Evolutionary conservation across 1,284 basidiomycete species (phyloP).

Genomic region (Rhodotorula sp.): DNA sequence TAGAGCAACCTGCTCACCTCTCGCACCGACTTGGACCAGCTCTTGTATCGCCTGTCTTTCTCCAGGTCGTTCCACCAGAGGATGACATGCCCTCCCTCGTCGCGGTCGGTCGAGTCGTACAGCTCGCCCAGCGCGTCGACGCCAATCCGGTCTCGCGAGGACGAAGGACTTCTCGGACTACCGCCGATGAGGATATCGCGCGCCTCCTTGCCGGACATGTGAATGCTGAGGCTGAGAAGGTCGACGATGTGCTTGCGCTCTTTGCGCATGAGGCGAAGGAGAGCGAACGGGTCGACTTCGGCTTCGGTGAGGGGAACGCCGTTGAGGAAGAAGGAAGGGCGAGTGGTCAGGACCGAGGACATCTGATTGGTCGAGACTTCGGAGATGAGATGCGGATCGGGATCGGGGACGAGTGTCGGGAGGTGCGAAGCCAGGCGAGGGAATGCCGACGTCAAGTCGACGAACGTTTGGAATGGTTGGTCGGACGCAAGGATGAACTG

Average conservation of each 20-base stretch:
- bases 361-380: slow-evolving; percentile 62
- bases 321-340: slow-evolving; percentile 71
- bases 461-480: slow-evolving; percentile 62
- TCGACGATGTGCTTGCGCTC: slow-evolving; percentile 59
- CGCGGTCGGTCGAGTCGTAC: slow-evolving; percentile 83
- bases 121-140: slow-evolving; percentile 65
- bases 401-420: slow-evolving; percentile 50
- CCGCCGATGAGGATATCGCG: slow-evolving; percentile 60
- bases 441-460: slow-evolving; percentile 77
- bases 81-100: slow-evolving; percentile 69
- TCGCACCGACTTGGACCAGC: slow-evolving; percentile 32
- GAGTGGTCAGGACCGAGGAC: slow-evolving; percentile 6
- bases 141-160: slow-evolving; percentile 32
- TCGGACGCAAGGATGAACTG: slow-evolving; percentile 66
- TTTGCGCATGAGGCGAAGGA: slow-evolving; percentile 67
- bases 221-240: slow-evolving; percentile 63
- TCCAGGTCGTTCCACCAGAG: slow-evolving; percentile 88
- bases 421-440: slow-evolving; percentile 70
- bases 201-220: slow-evolving; percentile 63
- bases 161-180: slow-evolving; percentile 31
- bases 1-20: slow-evolving; percentile 7
- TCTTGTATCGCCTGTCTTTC: slow-evolving; percentile 64
- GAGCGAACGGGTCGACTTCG: slow-evolving; percentile 68
- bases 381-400: slow-evolving; percentile 49
- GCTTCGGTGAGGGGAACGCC: slow-evolving; percentile 61